phyloP scores from a whole-genome alignment of 2,329 filamentous ascomycete species.

The Chaetomiaceae sp. region DNA sequence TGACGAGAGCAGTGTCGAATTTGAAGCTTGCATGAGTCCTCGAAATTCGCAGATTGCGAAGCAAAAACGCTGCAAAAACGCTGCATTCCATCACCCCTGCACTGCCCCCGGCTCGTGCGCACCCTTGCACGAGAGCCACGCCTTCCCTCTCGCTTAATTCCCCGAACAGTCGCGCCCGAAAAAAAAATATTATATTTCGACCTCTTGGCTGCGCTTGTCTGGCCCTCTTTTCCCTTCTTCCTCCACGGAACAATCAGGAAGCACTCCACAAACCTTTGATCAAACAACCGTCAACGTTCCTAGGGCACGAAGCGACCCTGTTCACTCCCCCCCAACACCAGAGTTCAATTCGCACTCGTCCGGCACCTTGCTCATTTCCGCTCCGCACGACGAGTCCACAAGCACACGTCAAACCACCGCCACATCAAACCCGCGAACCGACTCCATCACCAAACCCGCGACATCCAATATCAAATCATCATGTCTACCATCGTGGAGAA shows the following conservation, averaged over 20 bases:
- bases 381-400: conserved; percentile 28
- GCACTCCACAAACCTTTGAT: conserved; percentile 36
- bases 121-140: conserved; percentile 24
- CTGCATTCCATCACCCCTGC: not conserved
- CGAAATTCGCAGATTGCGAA: too few relatives aligned
- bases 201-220: conserved; percentile 26
- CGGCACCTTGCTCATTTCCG: conserved; percentile 20
- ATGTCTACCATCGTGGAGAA: conserved; percentile 84
- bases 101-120: too few relatives aligned
- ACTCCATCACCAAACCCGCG: conserved; percentile 25
- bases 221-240: conserved; percentile 26
- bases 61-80: too few relatives aligned
- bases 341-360: conserved; percentile 54
- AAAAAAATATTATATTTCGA: conserved; percentile 32
- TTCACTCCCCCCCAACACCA: conserved; percentile 63
- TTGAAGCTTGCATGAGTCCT: too few relatives aligned
- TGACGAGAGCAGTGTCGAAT: too few relatives aligned
- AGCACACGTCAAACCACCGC: conserved; percentile 33
- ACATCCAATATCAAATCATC: conserved; percentile 43
- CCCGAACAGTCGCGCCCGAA: conserved; percentile 28
- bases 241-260: conserved; percentile 31
- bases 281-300: conserved; percentile 40
- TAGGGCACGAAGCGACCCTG: conserved; percentile 92
- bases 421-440: conserved; percentile 25
- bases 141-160: conserved; percentile 30